A percentile compares a stretch with the other conserved stretches of the same genome.
Conservation (phyloP, 2,329 filamentous ascomycete genomes). For the Fonsecaea pugnacius region DNA sequence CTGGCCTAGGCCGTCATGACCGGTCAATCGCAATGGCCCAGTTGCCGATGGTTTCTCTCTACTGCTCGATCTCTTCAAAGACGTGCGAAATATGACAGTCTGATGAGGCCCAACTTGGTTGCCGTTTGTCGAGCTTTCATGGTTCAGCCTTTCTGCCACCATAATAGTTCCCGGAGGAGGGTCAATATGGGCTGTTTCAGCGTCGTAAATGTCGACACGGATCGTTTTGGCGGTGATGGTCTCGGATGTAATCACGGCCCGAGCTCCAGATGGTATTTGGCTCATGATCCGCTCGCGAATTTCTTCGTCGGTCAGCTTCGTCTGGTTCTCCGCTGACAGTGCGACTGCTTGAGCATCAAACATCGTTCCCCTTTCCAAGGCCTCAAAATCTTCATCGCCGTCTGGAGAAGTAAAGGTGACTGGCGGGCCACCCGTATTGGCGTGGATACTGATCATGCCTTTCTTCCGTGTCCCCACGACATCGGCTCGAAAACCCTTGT, state of each 20-base stretch:
- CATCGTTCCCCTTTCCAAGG: slow-evolving; percentile 44
- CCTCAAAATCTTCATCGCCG: slow-evolving; percentile 47
- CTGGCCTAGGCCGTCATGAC: slow-evolving; percentile 29
- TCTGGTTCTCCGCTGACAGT: slow-evolving; percentile 44
- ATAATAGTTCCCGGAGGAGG: slow-evolving; percentile 53
- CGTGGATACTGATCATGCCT: slow-evolving; percentile 42
- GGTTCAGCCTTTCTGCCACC: slow-evolving; percentile 52
- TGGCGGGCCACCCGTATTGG: slow-evolving; percentile 54
- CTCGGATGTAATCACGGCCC: slow-evolving; percentile 50
- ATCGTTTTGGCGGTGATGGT: slow-evolving; percentile 51
- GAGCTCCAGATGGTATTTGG: slow-evolving; percentile 49
- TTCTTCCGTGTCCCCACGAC: slow-evolving; percentile 47
- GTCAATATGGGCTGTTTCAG: slow-evolving; percentile 48
- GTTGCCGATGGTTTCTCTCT: slow-evolving; percentile 28
- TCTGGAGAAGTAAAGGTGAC: slow-evolving; percentile 54
- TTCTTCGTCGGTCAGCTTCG: slow-evolving; percentile 51
- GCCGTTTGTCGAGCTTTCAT: slow-evolving; percentile 55
- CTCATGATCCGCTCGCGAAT: slow-evolving; percentile 54
- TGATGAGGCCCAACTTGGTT: slow-evolving; percentile 46
- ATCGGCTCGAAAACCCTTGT: slow-evolving; percentile 52
- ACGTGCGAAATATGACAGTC: slow-evolving; percentile 52
- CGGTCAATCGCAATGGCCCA: slow-evolving; percentile 31
- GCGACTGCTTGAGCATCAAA: slow-evolving; percentile 37
- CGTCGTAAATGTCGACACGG: slow-evolving; percentile 53
- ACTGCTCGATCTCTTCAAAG: slow-evolving; percentile 42